phyloP scores from a whole-genome alignment of 352 stramenopile genomes.

The Globisporangium acanthophoron region DNA sequence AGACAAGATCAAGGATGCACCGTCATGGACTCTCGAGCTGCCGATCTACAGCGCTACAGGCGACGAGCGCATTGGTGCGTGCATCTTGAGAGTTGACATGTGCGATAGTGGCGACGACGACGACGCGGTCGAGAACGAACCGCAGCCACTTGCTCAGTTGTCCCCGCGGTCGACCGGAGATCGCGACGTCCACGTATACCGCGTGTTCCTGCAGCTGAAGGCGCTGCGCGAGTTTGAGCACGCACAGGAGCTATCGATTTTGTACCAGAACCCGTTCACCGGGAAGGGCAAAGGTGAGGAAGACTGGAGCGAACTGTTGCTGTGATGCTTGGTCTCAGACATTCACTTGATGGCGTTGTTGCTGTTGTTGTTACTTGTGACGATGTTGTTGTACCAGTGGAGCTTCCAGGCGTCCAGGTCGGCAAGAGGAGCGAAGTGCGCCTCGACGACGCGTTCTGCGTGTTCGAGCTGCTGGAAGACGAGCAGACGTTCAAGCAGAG shows the following conservation, averaged over 20 bases:
- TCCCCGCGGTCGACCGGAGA: not conserved
- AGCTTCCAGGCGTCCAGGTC: constrained; percentile 27
- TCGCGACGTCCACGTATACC: constrained; percentile 17
- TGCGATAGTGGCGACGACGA: not conserved
- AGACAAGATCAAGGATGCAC: not conserved
- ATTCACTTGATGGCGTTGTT: not conserved
- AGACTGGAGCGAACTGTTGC: not conserved
- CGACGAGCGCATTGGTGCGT: constrained; percentile 5
- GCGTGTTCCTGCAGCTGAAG: constrained; percentile 33
- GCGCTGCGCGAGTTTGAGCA: constrained; percentile 25
- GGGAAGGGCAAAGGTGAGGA: constrained; percentile 23
- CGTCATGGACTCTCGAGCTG: not conserved
- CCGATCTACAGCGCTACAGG: not conserved
- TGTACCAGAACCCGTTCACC: constrained; percentile 36
- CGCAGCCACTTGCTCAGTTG: not conserved
- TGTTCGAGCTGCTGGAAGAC: constrained; percentile 36
- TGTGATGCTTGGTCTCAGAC: not conserved
- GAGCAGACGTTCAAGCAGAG: constrained; percentile 30
- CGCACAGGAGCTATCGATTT: constrained; percentile 20
- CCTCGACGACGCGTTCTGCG: constrained; percentile 30
- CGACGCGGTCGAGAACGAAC: not conserved
- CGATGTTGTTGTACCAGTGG: constrained; percentile 18
- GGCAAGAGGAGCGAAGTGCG: constrained; percentile 30
- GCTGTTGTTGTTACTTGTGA: not conserved
- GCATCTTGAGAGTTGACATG: constrained; percentile 1